These are phyloP conservation scores for Triangularia setosa DNA, from an alignment of 2,329 filamentous ascomycete genomes.

Conservation along the genomic window DNA sequence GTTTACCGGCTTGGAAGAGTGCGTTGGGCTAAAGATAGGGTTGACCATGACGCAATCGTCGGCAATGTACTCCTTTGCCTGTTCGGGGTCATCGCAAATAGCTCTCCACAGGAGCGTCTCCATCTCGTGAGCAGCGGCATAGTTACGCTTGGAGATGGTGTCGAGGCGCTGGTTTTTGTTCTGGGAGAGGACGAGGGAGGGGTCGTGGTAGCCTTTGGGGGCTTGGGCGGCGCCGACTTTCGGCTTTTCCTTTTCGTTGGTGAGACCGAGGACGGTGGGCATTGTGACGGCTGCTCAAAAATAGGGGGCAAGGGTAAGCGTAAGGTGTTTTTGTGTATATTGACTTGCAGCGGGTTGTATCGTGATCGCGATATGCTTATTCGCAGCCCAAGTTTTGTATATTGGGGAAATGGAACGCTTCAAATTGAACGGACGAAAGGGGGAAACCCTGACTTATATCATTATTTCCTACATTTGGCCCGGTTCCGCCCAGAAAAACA, in stretches of 20 bases:
- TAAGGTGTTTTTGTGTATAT: neutral
- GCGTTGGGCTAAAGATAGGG: constrained; percentile 31
- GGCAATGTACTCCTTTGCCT: constrained; percentile 36
- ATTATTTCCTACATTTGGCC: neutral
- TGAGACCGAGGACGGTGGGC: constrained; percentile 34
- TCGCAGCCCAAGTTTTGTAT: neutral
- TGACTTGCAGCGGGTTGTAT: neutral
- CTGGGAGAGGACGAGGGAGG: constrained; percentile 26
- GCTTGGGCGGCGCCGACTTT: neutral
- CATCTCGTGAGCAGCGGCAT: constrained; percentile 34
- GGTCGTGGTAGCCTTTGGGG: constrained; percentile 8
- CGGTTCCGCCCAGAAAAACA: neutral
- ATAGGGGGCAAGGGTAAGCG: neutral
- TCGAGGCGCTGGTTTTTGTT: constrained; percentile 32
- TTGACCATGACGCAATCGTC: constrained; percentile 38
- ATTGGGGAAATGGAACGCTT: neutral
- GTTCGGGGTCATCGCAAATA: constrained; percentile 35
- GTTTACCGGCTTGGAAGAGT: constrained; percentile 26
- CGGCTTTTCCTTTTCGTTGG: constrained; percentile 22
- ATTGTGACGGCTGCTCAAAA: constrained; percentile 14
- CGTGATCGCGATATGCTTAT: neutral
- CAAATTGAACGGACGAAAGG: neutral
- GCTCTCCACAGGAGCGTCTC: constrained; percentile 39
- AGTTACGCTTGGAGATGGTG: constrained; percentile 39
- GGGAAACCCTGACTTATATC: neutral